Evolutionary conservation across 164 flowering plant genomes (phyloP).

Genomic region (Tinospora cordifolia): DNA sequence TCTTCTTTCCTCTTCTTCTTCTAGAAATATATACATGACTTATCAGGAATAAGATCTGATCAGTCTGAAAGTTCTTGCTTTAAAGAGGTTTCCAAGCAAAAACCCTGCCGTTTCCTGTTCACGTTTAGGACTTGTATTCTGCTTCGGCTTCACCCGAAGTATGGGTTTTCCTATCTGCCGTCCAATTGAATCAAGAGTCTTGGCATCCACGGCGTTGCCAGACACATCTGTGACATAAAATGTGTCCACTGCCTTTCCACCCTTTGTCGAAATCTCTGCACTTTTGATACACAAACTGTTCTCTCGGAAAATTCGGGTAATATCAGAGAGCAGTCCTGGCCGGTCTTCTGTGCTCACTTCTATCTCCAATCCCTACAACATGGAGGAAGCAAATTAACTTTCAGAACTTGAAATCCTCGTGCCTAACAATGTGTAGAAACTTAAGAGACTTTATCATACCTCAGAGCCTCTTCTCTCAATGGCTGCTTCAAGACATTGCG

Average conservation of each 20-base stretch:
- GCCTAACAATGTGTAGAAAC: neutral
- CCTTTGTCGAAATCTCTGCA: conserved; percentile 69
- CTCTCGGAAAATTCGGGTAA: conserved; percentile 80
- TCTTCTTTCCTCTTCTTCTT: conserved; percentile 15
- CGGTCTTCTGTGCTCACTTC: conserved; percentile 68
- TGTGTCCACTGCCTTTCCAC: conserved; percentile 59
- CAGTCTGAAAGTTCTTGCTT: conserved; percentile 38
- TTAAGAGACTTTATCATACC: too few relatives aligned
- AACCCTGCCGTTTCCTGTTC: conserved; percentile 42
- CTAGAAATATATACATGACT: neutral
- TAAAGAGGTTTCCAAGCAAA: conserved; percentile 59
- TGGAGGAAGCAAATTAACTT: neutral
- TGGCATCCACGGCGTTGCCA: conserved; percentile 66
- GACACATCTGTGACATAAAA: conserved; percentile 72
- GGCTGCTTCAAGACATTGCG: conserved; percentile 46
- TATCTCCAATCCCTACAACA: conserved; percentile 73
- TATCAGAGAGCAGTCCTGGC: conserved; percentile 48
- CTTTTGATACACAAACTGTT: conserved; percentile 62
- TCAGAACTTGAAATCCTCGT: neutral
- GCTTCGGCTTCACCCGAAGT: conserved; percentile 46
- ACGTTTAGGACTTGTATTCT: conserved; percentile 23
- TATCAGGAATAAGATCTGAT: conserved; percentile 47
- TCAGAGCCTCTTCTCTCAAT: conserved; percentile 39
- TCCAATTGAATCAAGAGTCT: conserved; percentile 57
- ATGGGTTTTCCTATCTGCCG: conserved; percentile 49